Evolutionary conservation across 495 filamentous ascomycete genomes (phyloP).

Genomic region (Podospora pseudoanserina): DNA sequence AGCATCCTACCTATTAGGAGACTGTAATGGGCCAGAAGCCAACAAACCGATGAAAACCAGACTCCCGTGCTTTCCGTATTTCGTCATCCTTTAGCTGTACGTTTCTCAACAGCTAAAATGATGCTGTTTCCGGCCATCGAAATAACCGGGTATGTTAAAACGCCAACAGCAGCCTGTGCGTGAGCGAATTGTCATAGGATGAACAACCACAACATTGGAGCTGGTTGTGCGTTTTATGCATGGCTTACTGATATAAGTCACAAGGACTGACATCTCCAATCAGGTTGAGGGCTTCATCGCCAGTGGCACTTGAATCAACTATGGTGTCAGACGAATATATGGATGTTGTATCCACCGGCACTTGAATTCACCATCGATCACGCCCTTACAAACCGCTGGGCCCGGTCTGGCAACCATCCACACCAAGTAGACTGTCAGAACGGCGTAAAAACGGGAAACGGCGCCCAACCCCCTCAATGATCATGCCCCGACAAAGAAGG

Average conservation of each 20-base stretch:
- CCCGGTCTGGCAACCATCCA: neutral
- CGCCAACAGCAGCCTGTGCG: neutral
- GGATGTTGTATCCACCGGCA: neutral
- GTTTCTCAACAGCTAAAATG: neutral
- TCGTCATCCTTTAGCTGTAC: neutral
- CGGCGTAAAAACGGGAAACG: neutral
- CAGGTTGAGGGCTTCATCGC: neutral
- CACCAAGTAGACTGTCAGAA: neutral
- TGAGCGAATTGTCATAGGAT: neutral
- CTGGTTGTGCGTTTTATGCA: neutral
- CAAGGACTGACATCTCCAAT: neutral
- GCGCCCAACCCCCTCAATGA: too few species aligned
- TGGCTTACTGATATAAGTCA: neutral
- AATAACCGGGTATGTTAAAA: neutral
- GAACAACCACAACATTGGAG: neutral
- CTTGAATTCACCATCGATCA: neutral
- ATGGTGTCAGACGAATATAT: neutral
- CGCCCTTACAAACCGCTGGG: neutral
- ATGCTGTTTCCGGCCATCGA: neutral
- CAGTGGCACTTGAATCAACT: neutral
- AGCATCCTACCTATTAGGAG: neutral
- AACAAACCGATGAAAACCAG: constrained; percentile 1
- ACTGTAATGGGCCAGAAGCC: neutral
- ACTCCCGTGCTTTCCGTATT: neutral
- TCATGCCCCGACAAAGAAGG: too few species aligned